Evolutionary conservation across 1,284 basidiomycete genomes (phyloP), one percentile per base, ranked within the genome.

Genomic region (Bjerkandera adusta): DNA sequence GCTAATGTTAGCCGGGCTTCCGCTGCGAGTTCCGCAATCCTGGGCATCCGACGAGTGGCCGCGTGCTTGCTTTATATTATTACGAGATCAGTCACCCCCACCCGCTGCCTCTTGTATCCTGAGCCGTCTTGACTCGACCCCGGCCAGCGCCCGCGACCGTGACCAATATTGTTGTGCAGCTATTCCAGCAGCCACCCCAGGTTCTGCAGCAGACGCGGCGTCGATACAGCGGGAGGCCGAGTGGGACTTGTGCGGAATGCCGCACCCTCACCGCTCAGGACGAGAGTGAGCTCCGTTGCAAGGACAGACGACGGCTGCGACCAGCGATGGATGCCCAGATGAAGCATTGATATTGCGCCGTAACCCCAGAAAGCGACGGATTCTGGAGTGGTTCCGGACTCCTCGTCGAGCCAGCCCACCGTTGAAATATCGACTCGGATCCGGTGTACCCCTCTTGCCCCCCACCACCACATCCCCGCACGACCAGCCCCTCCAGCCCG

Each of bases 161-260:
- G 8, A 30, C n/a, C n/a, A 30, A 8, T 30, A 30, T n/a, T 30
- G 10, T 10, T n/a, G 8, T 8, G n/a, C n/a, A 8, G 29, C 8
- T 30, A 30, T 30, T n/a, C 10, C 29, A 10, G 29, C 37, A 22
- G 10, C 8, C n/a, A 38, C 36, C 27, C 25, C 30, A 34, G 30
- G 18, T 13, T 41, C 32, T 26, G 30, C 30, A 32, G 30, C 30
- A 22, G 15, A 24, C 36, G 22, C 22, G 37, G 37, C 37, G 37
- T 39, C 18, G 43, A 18, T 45, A 45, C 15, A 15, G 36, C 36
- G 24, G 44, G n/a, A 21, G 36, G 36, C 22, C 36, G 16, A 26
- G 32, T 43, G 49, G 49, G 15, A 29, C 32, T 51, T 51, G 45
- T 25, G 49, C 49, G 49, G 33, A 39, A 32, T 16, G 21, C 37